phyloP scores from a whole-genome alignment of 208 protist genomes.

The Wallacemonas rigidus region DNA sequence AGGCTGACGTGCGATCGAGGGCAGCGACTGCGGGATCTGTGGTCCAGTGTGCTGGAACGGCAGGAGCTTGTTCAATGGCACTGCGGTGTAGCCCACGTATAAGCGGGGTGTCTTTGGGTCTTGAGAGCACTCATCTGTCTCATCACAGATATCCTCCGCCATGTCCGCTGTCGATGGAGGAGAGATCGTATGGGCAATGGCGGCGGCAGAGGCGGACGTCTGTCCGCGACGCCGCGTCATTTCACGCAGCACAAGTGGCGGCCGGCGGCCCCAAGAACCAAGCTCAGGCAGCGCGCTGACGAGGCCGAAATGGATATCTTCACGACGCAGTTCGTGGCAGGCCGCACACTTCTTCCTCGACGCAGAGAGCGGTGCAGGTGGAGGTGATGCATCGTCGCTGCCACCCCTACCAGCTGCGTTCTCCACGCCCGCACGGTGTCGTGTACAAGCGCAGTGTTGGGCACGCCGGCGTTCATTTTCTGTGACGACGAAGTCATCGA shows the following conservation, averaged over 20 bases:
- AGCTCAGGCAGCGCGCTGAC: conserved; percentile 35
- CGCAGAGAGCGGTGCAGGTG: too few relatives aligned
- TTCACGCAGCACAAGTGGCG: conserved; percentile 33
- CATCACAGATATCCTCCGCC: too few relatives aligned
- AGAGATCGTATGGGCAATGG: too few relatives aligned
- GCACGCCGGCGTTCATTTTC: conserved; percentile 26
- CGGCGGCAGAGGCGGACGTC: too few relatives aligned
- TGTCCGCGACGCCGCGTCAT: neutral
- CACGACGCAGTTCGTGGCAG: conserved; percentile 1
- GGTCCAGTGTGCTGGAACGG: conserved; percentile 12
- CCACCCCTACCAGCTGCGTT: too few relatives aligned
- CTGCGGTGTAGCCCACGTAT: conserved; percentile 15
- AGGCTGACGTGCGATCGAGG: neutral
- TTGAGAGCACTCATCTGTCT: neutral
- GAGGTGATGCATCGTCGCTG: too few relatives aligned
- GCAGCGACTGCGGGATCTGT: neutral
- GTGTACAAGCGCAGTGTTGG: conserved; percentile 30
- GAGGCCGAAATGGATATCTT: conserved; percentile 49
- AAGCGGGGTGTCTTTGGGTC: neutral
- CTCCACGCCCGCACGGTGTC: neutral
- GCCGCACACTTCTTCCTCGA: neutral
- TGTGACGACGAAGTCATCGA: conserved; percentile 30
- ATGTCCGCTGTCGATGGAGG: too few relatives aligned
- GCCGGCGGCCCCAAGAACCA: conserved; percentile 49
- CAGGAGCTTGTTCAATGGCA: conserved; percentile 7